Base-by-base conservation (phyloP, 768 basidiomycete genomes). In the Hebeloma cylindrosporum region DNA sequence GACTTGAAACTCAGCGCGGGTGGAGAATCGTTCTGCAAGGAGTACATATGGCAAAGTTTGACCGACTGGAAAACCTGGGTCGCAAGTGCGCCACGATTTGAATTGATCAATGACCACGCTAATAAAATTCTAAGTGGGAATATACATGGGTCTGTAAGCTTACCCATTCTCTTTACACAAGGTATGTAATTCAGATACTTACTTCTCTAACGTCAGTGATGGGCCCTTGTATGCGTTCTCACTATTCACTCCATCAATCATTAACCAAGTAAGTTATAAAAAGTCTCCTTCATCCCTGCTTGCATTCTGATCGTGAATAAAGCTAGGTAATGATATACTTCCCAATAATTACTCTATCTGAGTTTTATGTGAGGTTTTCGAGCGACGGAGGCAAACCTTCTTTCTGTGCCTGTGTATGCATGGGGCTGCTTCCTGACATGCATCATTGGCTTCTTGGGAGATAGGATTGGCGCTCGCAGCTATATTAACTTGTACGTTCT, bases 351-450 rank as follows among this genome's bases (percentile, higher is more conserved):
- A 9, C 23, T 22, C 6, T 34, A 22, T 48, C 7, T 40, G 32
- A 3, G 20, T 40, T 32, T 21, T 27, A 14, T 34, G 13, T 2
- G 20, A 77, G 83, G 82, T 3, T 85, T 75, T 65, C 61, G 65
- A 28, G 79, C 84, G 8, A 88, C 83, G 1, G 62, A 69, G 18
- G 85, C 87, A 2, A 89, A 90, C 56, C 60, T 90, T 8, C 69
- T 91, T 11, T 85, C 84, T 0, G 85, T 89, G 3, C 87, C 88
- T 1, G 83, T 88, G 21, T 89, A 89, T 57, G 77, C 73, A 4
- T 86, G 83, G 77, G 79, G 82, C 14, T 85, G 85, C 53, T 60
- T 85, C 27, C 66, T 85, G 55, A 89, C 88, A 4, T 73, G 77
- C 48, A 45, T 68, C 23, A 66, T 86, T 34, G 86, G 86, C 13